phyloP scores from a whole-genome alignment of 306 rosid genomes.

The Acacia acuminata region DNA sequence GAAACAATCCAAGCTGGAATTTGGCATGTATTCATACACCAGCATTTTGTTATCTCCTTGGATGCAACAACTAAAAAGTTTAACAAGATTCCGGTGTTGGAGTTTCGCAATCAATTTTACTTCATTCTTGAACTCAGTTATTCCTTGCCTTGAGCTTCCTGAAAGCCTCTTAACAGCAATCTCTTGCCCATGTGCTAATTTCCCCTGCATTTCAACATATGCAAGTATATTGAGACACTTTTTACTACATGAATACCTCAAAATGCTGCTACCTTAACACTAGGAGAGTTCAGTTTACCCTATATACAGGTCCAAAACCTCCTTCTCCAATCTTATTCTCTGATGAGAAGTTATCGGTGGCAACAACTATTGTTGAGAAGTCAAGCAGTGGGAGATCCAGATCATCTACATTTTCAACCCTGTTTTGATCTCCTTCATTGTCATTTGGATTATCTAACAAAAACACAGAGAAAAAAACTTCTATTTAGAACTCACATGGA shows the following conservation, averaged over 20 bases:
- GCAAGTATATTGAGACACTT: background rate
- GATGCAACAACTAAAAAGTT: slow-evolving; percentile 46
- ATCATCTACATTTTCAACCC: slow-evolving; percentile 35
- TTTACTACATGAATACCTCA: background rate
- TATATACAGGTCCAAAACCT: slow-evolving; percentile 42
- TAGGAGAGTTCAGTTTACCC: background rate
- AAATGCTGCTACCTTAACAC: background rate
- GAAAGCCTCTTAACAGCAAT: slow-evolving; percentile 58
- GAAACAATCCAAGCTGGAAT: slow-evolving; percentile 36
- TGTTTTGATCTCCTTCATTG: background rate
- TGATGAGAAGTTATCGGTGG: slow-evolving; percentile 29
- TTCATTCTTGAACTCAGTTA: slow-evolving; percentile 47
- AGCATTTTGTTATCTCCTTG: slow-evolving; percentile 29
- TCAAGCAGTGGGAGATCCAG: slow-evolving; percentile 37
- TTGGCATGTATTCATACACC: slow-evolving; percentile 40
- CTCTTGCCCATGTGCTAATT: slow-evolving; percentile 30
- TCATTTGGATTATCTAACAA: background rate
- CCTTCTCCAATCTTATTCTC: slow-evolving; percentile 37
- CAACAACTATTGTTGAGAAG: slow-evolving; percentile 24
- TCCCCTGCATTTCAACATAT: slow-evolving; percentile 5
- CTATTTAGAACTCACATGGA: background rate
- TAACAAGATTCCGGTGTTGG: slow-evolving; percentile 55
- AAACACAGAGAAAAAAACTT: background rate
- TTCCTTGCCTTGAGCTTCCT: slow-evolving; percentile 41
- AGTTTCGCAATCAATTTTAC: slow-evolving; percentile 45